Evolutionary conservation across 1,139 yeast genomes (phyloP).

Genomic region (Suhomyces yuchorum): DNA sequence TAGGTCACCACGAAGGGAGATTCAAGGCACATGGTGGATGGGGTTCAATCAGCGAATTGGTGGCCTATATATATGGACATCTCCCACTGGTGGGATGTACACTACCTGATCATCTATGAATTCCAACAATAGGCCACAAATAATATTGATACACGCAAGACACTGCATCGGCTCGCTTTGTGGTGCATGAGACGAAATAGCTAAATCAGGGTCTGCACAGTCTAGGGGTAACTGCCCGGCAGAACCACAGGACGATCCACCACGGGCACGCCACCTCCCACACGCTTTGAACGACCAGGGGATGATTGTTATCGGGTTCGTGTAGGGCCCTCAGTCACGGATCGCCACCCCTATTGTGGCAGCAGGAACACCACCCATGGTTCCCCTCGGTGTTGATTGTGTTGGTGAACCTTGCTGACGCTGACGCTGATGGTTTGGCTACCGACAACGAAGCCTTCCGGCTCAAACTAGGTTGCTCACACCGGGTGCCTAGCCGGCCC

Average conservation of each 20-base stretch:
- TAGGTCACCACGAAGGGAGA: slow-evolving; percentile 3
- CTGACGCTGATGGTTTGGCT: neutral
- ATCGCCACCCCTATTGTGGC: neutral
- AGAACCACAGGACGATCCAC: neutral
- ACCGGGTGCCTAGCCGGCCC: neutral
- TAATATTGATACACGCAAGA: slow-evolving; percentile 3
- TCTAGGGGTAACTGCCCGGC: neutral
- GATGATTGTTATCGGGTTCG: neutral
- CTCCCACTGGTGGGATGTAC: neutral
- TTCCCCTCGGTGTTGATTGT: neutral
- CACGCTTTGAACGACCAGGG: neutral
- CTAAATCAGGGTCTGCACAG: slow-evolving; percentile 10
- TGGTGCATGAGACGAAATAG: neutral
- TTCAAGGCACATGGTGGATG: slow-evolving; percentile 6
- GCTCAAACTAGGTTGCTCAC: neutral
- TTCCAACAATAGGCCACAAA: slow-evolving; percentile 2
- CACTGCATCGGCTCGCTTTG: slow-evolving; percentile 5
- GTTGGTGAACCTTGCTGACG: neutral
- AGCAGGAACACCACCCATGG: neutral
- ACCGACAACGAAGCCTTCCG: neutral
- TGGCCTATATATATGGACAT: neutral
- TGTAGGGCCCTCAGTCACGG: neutral
- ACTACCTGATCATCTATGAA: slow-evolving; percentile 3
- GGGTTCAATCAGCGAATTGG: neutral
- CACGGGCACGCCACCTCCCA: neutral